Base-by-base conservation (phyloP, 805 yeast species). In the Komagataella pastoris region DNA sequence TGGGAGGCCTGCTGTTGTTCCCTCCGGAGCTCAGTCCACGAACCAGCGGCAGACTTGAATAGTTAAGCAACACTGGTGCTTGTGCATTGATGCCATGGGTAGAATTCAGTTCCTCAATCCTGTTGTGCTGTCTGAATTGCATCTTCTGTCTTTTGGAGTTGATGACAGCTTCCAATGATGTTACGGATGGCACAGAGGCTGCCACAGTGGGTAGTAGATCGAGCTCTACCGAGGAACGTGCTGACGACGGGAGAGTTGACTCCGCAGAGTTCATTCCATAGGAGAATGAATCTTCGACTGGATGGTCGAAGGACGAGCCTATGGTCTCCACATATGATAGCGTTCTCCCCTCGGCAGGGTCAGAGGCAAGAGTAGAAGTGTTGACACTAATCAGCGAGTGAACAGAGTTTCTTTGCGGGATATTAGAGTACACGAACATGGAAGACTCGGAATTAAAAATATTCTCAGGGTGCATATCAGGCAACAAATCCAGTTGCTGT, bases 11-110 rank as follows among this genome's bases (percentile, higher is more conserved):
- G 1, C 81, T 74, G 12, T 72, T 66, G 40, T 77, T 66, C 0
- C 84, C 83, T 18, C 85, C 84, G 3, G 81, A 77, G 36, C 77
- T 73, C 6, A 78, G 65, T 12, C 85, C 85, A 54, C 85, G 67
- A 6, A 78, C 69, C 3, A 80, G 73, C 43, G 75, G 69, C 56
- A 67, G 76, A 30, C 40, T 30, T 30, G 40, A 10, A 12, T 30
- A 30, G 40, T 30, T 30, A 2, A 30, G 40, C 14, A 30, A 30
- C 12, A 14, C 12, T 6, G 40, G 40, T 30, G 40, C 6, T 10
- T 10, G 6, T 4, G 40, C 40, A 1, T 30, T 14, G 40, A 30
- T 10, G 14, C 14, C 40, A 10, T 10, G 40, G 1, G 40, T 5
- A 14, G 40, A 10, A 14, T 14, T 30, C 5, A 30, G n/a, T 5